These are phyloP conservation scores for Talaromyces proteolyticus DNA, from an alignment of 495 filamentous ascomycete genomes.

Conservation along the genomic window DNA sequence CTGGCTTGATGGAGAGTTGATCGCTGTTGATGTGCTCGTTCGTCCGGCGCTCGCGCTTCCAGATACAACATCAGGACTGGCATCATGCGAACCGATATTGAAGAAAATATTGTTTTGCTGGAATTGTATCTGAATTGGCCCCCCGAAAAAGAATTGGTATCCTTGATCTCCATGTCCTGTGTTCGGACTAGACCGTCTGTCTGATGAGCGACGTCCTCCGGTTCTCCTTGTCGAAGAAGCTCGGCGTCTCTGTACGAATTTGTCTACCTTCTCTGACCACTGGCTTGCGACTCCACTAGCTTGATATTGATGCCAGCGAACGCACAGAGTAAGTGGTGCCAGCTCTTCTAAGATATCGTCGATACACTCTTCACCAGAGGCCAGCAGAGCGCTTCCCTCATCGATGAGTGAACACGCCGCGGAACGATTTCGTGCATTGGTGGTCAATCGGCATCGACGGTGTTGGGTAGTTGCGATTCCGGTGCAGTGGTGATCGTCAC, in stretches of 20 bases:
- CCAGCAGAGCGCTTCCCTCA: slow-evolving; percentile 12
- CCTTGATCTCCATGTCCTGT: not conserved
- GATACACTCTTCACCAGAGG: slow-evolving; percentile 9
- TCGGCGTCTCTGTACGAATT: not conserved
- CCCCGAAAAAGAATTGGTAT: too few species aligned
- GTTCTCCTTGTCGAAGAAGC: not conserved
- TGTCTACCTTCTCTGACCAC: slow-evolving; percentile 12
- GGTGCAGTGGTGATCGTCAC: slow-evolving; percentile 17
- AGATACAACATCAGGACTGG: not conserved
- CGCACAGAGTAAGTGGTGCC: slow-evolving; percentile 21
- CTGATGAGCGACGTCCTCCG: not conserved
- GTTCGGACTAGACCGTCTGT: not conserved
- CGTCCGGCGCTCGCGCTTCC: not conserved
- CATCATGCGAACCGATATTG: too few species aligned
- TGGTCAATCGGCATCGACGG: slow-evolving; percentile 16
- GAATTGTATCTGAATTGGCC: not conserved
- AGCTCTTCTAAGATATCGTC: slow-evolving; percentile 14
- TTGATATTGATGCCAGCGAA: slow-evolving; percentile 17
- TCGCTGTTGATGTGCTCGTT: not conserved
- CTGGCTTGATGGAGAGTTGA: too few species aligned
- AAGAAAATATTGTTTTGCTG: not conserved
- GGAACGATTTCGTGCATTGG: slow-evolving; percentile 11
- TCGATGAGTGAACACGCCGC: slow-evolving; percentile 14
- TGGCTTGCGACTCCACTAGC: slow-evolving; percentile 7
- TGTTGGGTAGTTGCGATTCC: slow-evolving; percentile 16